Conservation (phyloP, 805 yeast species). For the Wickerhamiella azyma region DNA sequence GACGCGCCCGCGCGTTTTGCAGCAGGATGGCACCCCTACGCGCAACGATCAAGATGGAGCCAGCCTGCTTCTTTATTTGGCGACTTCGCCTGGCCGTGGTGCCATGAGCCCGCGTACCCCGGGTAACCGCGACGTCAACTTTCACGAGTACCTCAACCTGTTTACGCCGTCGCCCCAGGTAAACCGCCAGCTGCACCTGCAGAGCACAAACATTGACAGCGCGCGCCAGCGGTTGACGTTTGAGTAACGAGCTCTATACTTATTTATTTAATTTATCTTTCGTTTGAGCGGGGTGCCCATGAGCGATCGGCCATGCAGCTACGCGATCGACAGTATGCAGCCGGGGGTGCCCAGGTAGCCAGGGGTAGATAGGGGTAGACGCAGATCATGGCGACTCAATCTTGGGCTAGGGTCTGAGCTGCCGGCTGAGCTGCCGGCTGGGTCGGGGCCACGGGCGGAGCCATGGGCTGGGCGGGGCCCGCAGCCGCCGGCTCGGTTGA, state of each 20-base stretch:
- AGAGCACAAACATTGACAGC: conserved; percentile 7
- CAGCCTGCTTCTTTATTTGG: conserved; percentile 63
- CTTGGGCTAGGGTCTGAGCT: too few species aligned
- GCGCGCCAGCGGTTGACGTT: conserved; percentile 10
- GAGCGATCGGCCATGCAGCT: too few species aligned
- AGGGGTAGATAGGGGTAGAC: too few species aligned
- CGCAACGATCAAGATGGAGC: conserved; percentile 47
- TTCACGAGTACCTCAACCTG: conserved; percentile 70
- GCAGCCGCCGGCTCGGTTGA: too few species aligned
- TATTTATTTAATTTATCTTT: neutral
- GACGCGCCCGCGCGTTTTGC: neutral
- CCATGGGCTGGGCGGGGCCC: too few species aligned
- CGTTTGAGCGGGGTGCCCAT: too few species aligned
- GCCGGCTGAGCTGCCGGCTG: too few species aligned
- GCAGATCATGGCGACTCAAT: too few species aligned
- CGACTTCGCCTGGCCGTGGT: conserved; percentile 57
- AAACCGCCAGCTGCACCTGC: conserved; percentile 7
- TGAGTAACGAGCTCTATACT: neutral
- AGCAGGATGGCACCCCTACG: conserved; percentile 1
- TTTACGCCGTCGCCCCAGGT: conserved; percentile 47
- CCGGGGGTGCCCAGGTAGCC: too few species aligned
- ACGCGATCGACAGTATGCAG: too few species aligned
- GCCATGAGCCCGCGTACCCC: conserved; percentile 27
- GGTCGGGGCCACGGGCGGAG: too few species aligned
- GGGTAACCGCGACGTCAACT: conserved; percentile 40